Evolutionary conservation across 305 asterid species (phyloP), one percentile per base, ranked within the genome.

Genomic region (Solanum hybrid): DNA sequence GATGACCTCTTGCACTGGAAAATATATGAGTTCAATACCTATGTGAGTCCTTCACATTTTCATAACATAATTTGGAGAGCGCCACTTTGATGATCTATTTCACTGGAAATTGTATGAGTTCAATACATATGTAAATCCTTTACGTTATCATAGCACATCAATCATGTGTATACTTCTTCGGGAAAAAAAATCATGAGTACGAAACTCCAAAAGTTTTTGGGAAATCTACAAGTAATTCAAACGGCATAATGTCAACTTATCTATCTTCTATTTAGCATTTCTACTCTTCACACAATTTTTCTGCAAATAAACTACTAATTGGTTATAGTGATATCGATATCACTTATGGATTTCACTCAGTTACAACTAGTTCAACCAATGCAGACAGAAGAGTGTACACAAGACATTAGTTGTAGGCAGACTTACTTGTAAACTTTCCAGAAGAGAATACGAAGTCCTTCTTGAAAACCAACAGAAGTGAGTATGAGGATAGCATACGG

Each of bases 401-500:
- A 82, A 14, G 69, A 82, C 37, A 82, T 26, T 12, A 24, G 86
- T 37, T 26, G 37, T 42, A 26, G 34, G 84, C 9, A 0, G 76
- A 91, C 94, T 84, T 92, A 97, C 99, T 92, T 94, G 93, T 95
- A 93, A 64, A 95, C 90, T 92, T 92, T 93, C 99, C 99, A 97
- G 91, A 96, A 92, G 88, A 95, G 91, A 88, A 95, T 11, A 31
- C 99, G 97, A 35, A 97, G 95, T 61, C 91, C 94, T 93, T 97
- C 99, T 93, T 97, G 99, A 86, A 95, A 92, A 86, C 93, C 94
- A 73, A 97, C 98, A 6, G 99, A 96, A 61, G 96, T 78, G 87
- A 95, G 87, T 89, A 97, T 92, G 73, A 97, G 93, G 84, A 96
- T 88, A 1, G 92, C 92, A 73, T 91, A 93, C 33, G 95, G 97